Evolutionary conservation across 1,139 yeast genomes (phyloP).

Genomic region (Protomyces inundatus): DNA sequence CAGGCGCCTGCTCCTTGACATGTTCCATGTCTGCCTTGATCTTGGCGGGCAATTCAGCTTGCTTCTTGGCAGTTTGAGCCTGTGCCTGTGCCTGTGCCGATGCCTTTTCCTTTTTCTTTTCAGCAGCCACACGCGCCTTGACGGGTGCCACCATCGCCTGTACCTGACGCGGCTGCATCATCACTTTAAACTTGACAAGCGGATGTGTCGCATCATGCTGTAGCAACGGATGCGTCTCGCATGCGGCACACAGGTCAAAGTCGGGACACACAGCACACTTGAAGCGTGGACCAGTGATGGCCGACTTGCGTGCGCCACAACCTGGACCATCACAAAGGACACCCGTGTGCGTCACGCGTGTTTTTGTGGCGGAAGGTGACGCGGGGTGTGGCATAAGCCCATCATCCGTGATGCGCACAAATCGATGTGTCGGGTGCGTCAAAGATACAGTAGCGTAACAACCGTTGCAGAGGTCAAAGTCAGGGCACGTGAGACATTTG

Average conservation of each 20-base stretch:
- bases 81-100: too few species aligned
- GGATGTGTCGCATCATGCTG: constrained; percentile 34
- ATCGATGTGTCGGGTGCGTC: constrained; percentile 26
- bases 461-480: constrained; percentile 49
- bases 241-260: constrained; percentile 49
- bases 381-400: not conserved
- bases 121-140: too few species aligned
- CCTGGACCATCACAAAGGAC: constrained; percentile 46
- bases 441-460: constrained; percentile 37
- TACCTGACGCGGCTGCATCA: too few species aligned
- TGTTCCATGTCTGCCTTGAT: too few species aligned
- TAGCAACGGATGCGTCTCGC: constrained; percentile 39
- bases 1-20: too few species aligned
- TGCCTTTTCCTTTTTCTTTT: too few species aligned
- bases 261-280: constrained; percentile 50
- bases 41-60: too few species aligned
- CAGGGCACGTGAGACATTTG: constrained; percentile 49
- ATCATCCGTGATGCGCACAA: constrained; percentile 25
- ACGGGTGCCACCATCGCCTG: too few species aligned
- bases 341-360: constrained; percentile 31
- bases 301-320: constrained; percentile 33
- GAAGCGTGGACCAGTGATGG: constrained; percentile 47
- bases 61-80: too few species aligned
- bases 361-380: not conserved
- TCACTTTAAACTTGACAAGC: constrained; percentile 32